A percentile compares a stretch with the other conserved stretches of the same genome.
phyloP scores from a whole-genome alignment of 257 asterid genomes.

The Solanum medicagineum region DNA sequence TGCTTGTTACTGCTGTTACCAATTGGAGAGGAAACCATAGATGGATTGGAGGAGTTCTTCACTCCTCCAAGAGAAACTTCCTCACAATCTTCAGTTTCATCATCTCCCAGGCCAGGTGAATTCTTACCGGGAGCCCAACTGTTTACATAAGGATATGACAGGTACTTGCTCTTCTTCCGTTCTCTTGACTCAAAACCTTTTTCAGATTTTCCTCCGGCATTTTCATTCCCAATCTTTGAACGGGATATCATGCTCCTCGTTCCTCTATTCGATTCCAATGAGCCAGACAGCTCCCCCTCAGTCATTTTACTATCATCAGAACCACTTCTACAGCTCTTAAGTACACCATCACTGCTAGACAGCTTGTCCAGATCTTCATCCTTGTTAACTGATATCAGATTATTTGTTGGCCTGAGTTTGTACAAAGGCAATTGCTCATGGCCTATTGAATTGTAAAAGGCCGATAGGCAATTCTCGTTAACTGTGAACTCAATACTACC shows the following conservation, averaged over 20 bases:
- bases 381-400: background rate
- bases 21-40: slow-evolving; percentile 3
- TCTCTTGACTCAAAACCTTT: slow-evolving; percentile 36
- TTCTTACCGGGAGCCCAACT: slow-evolving; percentile 1
- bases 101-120: slow-evolving; percentile 13
- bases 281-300: background rate
- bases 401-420: slow-evolving; percentile 26
- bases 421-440: slow-evolving; percentile 55
- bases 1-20: slow-evolving; percentile 3
- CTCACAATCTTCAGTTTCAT: slow-evolving; percentile 13
- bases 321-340: background rate
- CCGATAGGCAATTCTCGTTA: slow-evolving; percentile 36
- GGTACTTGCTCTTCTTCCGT: slow-evolving; percentile 75
- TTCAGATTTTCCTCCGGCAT: slow-evolving; percentile 4
- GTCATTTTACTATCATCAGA: slow-evolving; percentile 7
- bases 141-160: slow-evolving; percentile 62
- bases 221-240: background rate
- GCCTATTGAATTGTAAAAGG: slow-evolving; percentile 57
- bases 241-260: background rate
- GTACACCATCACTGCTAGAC: background rate
- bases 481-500: slow-evolving; percentile 31
- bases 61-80: slow-evolving; percentile 5
- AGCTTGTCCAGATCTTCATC: slow-evolving; percentile 2
- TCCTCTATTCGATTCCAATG: background rate
- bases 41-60: background rate